Percentiles rank a stretch among this genome's conserved stretches.
Evolutionary conservation across 1,284 basidiomycete species (phyloP).

Genomic region (Vanrija humicola): DNA sequence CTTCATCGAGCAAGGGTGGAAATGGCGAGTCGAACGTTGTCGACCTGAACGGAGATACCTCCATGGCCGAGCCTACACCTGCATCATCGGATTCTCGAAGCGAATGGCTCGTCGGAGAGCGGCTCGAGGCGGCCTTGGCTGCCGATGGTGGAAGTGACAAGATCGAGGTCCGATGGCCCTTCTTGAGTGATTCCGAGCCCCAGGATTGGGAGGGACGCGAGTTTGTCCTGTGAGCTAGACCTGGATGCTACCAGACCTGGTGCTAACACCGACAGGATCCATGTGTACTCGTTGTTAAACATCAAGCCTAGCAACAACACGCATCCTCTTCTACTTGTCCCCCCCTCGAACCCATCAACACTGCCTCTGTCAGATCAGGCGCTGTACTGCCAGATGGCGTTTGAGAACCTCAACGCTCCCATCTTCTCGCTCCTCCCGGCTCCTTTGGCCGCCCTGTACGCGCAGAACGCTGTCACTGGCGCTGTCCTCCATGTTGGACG

Average conservation of each 20-base stretch:
- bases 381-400: conserved; percentile 83
- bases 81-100: conserved; percentile 46
- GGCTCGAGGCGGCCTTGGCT: conserved; percentile 71
- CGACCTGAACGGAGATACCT: conserved; percentile 19
- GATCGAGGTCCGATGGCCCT: conserved; percentile 75
- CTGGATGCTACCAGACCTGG: conserved; percentile 10
- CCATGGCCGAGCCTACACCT: conserved; percentile 1
- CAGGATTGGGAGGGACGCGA: conserved; percentile 85
- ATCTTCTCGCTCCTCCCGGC: conserved; percentile 78
- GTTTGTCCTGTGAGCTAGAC: conserved; percentile 69
- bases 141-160: conserved; percentile 58
- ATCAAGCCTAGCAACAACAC: conserved; percentile 77
- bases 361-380: conserved; percentile 58
- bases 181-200: conserved; percentile 61
- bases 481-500: conserved; percentile 81
- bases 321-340: conserved; percentile 41
- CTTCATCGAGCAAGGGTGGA: conserved; percentile 1
- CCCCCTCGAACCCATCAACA: conserved; percentile 57
- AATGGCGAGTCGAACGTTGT: conserved; percentile 5
- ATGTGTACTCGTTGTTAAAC: conserved; percentile 71
- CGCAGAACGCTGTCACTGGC: conserved; percentile 71
- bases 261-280: conserved; percentile 60
- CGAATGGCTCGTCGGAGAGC: conserved; percentile 79
- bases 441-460: conserved; percentile 77
- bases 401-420: conserved; percentile 92